Percentiles rank a stretch among this genome's conserved stretches.
Conservation (phyloP, 1,284 basidiomycete species). For the Marasmius fiardii region DNA sequence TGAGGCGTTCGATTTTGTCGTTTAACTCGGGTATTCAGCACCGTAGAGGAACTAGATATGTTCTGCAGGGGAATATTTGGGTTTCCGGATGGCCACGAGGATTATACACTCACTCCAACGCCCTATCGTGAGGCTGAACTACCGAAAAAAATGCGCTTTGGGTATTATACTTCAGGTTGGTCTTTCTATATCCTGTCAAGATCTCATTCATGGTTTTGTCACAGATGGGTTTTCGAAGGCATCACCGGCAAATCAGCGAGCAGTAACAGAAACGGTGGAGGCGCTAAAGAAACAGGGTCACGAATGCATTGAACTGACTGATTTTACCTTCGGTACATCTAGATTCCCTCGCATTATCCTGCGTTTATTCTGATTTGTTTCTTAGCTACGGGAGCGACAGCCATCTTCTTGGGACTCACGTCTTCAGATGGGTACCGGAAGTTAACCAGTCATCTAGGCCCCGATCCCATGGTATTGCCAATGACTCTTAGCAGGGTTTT, state of each 20-base stretch:
- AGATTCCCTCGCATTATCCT: conserved; percentile 6
- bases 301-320: conserved; percentile 67
- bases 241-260: conserved; percentile 78
- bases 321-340: conserved; percentile 44
- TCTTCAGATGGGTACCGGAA: conserved; percentile 79
- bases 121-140: conserved; percentile 57
- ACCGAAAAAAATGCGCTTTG: conserved; percentile 61
- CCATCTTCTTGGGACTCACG: conserved; percentile 66
- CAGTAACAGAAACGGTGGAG: conserved; percentile 73
- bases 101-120: conserved; percentile 47
- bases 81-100: conserved; percentile 30
- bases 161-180: conserved; percentile 65
- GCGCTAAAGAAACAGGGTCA: conserved; percentile 70
- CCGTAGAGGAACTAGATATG: conserved; percentile 42
- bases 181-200: conserved; percentile 1
- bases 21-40: conserved; percentile 6
- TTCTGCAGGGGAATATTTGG: conserved; percentile 57
- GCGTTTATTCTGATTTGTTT: neutral
- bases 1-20: neutral
- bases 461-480: conserved; percentile 59
- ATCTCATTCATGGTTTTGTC: neutral
- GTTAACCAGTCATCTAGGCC: conserved; percentile 61
- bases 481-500: neutral
- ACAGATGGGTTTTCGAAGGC: conserved; percentile 65
- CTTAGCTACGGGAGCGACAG: conserved; percentile 47